Base-by-base conservation (phyloP, 495 filamentous ascomycete genomes). In the Penicillium arizonense region DNA sequence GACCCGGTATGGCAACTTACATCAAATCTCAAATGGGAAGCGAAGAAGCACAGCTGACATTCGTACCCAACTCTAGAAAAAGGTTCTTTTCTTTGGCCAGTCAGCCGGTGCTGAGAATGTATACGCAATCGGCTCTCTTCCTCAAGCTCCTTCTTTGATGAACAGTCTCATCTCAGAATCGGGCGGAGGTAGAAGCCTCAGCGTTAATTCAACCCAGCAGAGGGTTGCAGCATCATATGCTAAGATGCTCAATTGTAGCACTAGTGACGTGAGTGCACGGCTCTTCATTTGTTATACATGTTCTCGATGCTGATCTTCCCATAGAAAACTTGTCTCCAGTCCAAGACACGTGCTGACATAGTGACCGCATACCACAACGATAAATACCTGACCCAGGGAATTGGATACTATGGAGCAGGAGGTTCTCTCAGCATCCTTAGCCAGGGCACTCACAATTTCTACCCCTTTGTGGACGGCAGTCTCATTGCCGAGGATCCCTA, bases 81-180 rank as follows among this genome's bases (percentile, higher is more conserved):
- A 49, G 67, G 74, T 12, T 53, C 71, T 40, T 3, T 14, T 40
- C 3, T 74, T 74, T 41, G 73, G 71, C 13, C 61, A 76, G 45
- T 73, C 69, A n/a, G 66, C 73, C 14, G 73, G 73, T 35, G 71
- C 71, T 24, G 36, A 44, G 21, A 57, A 76, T 36, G 45, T 47
- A 2, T 72, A 64, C 47, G 46, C 56, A 28, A 23, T 74, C 44
- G 59, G 61, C 5, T 69, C 68, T 41, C 55, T 76, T 42, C 66
- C 71, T 16, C 52, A 73, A 50, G 62, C 68, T 4, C 54, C 63
- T 36, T 58, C 50, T 12, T 50, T 76, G 18, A 52, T 73, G 14
- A 58, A 62, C 9, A 59, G 68, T 46, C 60, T 55, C 26, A 63
- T 70, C 14, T 44, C 62, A n/a, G 68, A 76, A 50, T 76, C 73